phyloP scores from a whole-genome alignment of 2,329 filamentous ascomycete genomes.

The Aspergillus awamori region DNA sequence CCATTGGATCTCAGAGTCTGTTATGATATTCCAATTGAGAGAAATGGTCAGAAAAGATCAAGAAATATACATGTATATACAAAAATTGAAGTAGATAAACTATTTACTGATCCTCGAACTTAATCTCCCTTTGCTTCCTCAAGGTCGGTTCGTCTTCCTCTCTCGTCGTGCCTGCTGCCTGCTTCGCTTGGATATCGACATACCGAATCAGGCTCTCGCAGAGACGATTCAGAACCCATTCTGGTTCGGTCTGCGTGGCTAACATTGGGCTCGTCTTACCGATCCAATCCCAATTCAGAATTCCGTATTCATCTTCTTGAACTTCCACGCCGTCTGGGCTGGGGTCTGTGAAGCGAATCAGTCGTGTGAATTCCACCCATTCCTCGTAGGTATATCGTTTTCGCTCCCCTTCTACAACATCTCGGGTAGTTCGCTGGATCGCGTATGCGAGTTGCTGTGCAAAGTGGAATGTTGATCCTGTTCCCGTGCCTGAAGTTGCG shows the following conservation, averaged over 20 bases:
- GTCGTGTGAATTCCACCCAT: constrained; percentile 80
- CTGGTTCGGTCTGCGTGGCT: constrained; percentile 62
- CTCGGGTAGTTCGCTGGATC: constrained; percentile 61
- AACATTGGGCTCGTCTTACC: constrained; percentile 70
- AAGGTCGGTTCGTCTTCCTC: constrained; percentile 23
- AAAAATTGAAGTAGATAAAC: neutral
- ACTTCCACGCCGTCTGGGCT: constrained; percentile 36
- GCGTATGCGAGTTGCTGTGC: constrained; percentile 66
- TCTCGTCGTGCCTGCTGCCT: neutral
- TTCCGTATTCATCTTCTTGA: constrained; percentile 59
- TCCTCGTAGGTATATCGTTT: constrained; percentile 78
- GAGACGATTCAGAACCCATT: constrained; percentile 68
- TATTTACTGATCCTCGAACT: constrained; percentile 17
- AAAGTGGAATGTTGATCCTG: constrained; percentile 53
- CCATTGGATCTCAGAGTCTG: no score
- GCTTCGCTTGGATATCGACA: constrained; percentile 29
- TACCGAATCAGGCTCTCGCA: constrained; percentile 64
- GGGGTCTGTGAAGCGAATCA: constrained; percentile 64
- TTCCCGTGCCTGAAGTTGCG: constrained; percentile 9
- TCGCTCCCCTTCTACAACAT: constrained; percentile 30
- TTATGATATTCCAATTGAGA: no score
- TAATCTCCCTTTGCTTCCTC: constrained; percentile 30
- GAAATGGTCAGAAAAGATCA: no score
- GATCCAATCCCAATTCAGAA: constrained; percentile 74
- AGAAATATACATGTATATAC: neutral